These are phyloP conservation scores for Coprinellus aureogranulatus DNA, from an alignment of 768 basidiomycete species.

Conservation along the genomic window DNA sequence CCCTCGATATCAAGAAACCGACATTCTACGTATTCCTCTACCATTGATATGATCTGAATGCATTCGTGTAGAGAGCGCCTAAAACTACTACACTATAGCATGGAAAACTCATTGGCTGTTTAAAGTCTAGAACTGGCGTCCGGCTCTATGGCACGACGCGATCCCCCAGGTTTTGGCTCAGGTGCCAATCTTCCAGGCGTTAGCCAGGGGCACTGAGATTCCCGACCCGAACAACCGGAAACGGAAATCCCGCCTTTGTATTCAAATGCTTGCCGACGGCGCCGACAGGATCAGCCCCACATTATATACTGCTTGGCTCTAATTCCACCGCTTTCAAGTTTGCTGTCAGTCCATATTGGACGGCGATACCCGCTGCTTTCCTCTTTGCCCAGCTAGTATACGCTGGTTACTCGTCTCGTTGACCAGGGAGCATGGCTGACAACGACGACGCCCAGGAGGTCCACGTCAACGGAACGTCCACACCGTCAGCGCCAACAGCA, in stretches of 20 bases:
- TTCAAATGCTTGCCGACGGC: not conserved
- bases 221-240: not conserved
- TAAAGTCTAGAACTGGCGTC: no score
- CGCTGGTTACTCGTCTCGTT: not conserved
- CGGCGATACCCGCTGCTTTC: not conserved
- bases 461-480: slow-evolving; percentile 3
- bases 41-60: no score
- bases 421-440: not conserved
- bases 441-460: slow-evolving; percentile 1
- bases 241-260: not conserved
- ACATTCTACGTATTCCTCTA: no score
- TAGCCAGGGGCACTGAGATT: no score
- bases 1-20: no score
- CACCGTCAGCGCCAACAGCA: not conserved
- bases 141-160: no score
- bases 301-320: no score
- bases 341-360: not conserved
- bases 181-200: no score
- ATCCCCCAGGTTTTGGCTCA: no score
- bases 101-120: no score
- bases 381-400: not conserved
- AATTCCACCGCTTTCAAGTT: not conserved
- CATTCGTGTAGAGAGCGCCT: no score
- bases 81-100: no score
- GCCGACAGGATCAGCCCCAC: not conserved